These are phyloP conservation scores for Glarea lozoyensis DNA, from an alignment of 495 filamentous ascomycete species.

Conservation along the genomic window DNA sequence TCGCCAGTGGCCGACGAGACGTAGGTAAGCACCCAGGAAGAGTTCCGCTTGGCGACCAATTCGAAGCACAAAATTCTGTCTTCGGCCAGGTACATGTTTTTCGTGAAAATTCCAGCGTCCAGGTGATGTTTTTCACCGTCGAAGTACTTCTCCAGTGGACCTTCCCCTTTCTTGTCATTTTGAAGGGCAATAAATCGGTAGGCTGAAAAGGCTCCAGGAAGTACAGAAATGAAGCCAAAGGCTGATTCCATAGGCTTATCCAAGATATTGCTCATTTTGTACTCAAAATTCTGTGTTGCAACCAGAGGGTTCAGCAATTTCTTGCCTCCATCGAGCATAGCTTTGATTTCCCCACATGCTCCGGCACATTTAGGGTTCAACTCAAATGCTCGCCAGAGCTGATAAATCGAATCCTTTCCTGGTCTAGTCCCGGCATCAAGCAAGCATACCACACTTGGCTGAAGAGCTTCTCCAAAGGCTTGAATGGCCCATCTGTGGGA, in stretches of 20 bases:
- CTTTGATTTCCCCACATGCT: conserved; percentile 98
- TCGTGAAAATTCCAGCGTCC: conserved; percentile 32
- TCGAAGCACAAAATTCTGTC: conserved; percentile 99
- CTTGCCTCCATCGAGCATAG: conserved; percentile 86
- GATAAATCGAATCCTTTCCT: conserved; percentile 87
- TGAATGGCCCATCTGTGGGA: conserved; percentile 99
- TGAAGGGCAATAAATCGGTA: conserved; percentile 92
- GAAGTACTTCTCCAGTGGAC: conserved; percentile 95
- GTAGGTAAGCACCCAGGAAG: conserved; percentile 93
- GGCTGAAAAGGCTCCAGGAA: conserved; percentile 96
- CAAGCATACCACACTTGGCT: conserved; percentile 94
- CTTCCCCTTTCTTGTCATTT: conserved; percentile 89
- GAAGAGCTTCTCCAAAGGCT: conserved; percentile 84
- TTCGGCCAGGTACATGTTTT: conserved; percentile 52
- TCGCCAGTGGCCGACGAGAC: conserved; percentile 95
- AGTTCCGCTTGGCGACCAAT: conserved; percentile 93
- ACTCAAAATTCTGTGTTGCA: conserved; percentile 98
- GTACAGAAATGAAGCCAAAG: conserved; percentile 94
- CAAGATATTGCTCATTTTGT: conserved; percentile 99
- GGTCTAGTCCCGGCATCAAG: conserved; percentile 95
- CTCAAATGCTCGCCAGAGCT: conserved; percentile 98
- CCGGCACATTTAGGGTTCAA: conserved; percentile 95
- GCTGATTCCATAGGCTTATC: conserved; percentile 97
- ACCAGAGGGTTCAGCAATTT: conserved; percentile 90
- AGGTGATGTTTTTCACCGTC: conserved; percentile 86